Percentiles rank a stretch among this genome's conserved stretches.
Evolutionary conservation across 2,329 filamentous ascomycete genomes (phyloP).

Genomic region (Corynespora cassiicola): DNA sequence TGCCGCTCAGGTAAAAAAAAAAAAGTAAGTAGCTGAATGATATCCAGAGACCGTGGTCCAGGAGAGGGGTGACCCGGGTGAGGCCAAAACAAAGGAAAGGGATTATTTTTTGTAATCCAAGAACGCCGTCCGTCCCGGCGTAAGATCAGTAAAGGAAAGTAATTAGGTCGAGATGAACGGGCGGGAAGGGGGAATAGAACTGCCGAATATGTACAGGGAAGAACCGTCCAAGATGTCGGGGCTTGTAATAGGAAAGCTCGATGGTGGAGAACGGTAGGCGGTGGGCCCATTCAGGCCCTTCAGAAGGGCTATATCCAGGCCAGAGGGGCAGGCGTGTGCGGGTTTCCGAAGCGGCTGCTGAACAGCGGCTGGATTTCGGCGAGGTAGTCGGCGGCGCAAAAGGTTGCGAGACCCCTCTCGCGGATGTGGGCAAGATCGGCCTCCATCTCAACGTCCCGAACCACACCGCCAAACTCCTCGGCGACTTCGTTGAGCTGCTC

Average conservation of each 20-base stretch:
- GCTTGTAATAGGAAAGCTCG: no score
- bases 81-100: no score
- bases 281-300: background rate
- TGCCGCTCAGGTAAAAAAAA: no score
- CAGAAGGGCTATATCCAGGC: conserved; percentile 44
- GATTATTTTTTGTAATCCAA: no score
- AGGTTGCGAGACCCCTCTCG: conserved; percentile 73
- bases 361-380: conserved; percentile 74
- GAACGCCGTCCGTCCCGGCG: conserved; percentile 6
- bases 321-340: conserved; percentile 30
- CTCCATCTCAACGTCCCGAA: conserved; percentile 69
- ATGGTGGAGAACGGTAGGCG: conserved; percentile 6
- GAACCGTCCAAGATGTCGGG: background rate
- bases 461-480: conserved; percentile 75
- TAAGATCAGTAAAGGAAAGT: background rate
- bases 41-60: no score
- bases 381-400: conserved; percentile 83
- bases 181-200: conserved; percentile 1
- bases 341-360: conserved; percentile 25
- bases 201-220: conserved; percentile 9
- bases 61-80: no score
- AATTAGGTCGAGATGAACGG: conserved; percentile 7
- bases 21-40: no score
- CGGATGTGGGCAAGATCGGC: conserved; percentile 77
- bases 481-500: conserved; percentile 92